These are phyloP conservation scores for Tulasnella sp. DNA, from an alignment of 768 basidiomycete species.

Conservation along the genomic window DNA sequence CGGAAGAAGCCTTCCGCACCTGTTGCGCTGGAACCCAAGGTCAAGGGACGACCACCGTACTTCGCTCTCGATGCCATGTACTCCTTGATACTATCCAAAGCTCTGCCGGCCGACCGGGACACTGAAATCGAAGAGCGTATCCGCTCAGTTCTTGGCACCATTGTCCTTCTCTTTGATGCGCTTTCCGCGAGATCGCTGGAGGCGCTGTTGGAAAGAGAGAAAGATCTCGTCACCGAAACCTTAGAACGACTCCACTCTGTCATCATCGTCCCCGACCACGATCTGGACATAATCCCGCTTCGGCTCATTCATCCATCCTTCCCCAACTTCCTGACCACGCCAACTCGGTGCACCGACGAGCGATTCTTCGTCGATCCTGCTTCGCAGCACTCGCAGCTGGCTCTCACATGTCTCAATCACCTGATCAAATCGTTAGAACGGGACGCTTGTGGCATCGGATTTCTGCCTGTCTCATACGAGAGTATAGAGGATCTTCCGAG, in stretches of 20 bases:
- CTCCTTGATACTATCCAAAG: too few relatives aligned
- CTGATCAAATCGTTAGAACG: background rate
- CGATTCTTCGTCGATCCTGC: background rate
- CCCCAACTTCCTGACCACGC: too few relatives aligned
- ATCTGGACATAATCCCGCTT: background rate
- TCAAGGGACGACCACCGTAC: too few relatives aligned
- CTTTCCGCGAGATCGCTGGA: conserved; percentile 3
- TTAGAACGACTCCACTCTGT: conserved; percentile 1
- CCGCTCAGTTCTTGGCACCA: background rate
- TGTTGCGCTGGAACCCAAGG: too few relatives aligned
- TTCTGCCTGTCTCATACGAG: background rate
- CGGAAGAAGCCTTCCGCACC: too few relatives aligned
- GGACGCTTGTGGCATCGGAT: background rate
- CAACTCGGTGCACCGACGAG: background rate
- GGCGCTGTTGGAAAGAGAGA: background rate
- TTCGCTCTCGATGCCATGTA: too few relatives aligned
- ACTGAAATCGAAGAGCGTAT: too few relatives aligned
- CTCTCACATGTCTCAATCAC: background rate
- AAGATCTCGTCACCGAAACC: background rate
- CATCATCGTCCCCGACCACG: background rate
- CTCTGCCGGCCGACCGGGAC: too few relatives aligned
- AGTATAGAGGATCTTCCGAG: background rate
- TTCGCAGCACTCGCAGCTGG: background rate
- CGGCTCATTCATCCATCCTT: conserved; percentile 13
- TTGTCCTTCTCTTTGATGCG: conserved; percentile 3